Percentiles rank a stretch among this genome's conserved stretches.
Evolutionary conservation across 1,284 basidiomycete genomes (phyloP).

Genomic region (Leccinum pallidistipes): DNA sequence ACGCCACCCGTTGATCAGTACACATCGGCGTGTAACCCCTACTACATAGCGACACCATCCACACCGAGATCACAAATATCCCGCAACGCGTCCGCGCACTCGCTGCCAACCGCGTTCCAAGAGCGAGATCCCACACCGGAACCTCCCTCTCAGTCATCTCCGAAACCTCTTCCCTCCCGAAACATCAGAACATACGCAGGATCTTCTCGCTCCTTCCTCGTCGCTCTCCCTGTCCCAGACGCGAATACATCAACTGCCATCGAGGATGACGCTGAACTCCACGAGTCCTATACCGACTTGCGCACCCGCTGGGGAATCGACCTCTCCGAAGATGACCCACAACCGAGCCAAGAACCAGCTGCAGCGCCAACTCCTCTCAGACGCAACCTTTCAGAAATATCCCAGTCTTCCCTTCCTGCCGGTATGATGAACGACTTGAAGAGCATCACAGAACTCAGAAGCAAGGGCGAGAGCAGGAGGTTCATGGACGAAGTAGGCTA

Average conservation of each 20-base stretch:
- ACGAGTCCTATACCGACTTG: conserved; percentile 69
- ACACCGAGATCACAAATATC: conserved; percentile 8
- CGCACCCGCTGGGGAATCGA: conserved; percentile 74
- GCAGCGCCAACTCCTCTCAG: conserved; percentile 20
- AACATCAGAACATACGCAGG: conserved; percentile 69
- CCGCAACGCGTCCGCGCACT: conserved; percentile 19
- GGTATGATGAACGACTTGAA: conserved; percentile 74
- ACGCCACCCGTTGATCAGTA: not conserved
- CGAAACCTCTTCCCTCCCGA: conserved; percentile 33
- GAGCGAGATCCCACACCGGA: conserved; percentile 17
- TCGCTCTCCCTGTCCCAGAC: conserved; percentile 48
- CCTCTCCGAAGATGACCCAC: conserved; percentile 67
- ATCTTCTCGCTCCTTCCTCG: conserved; percentile 71
- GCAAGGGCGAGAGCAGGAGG: conserved; percentile 73
- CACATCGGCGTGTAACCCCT: not conserved
- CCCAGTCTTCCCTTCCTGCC: conserved; percentile 37
- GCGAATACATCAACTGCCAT: conserved; percentile 20
- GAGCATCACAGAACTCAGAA: conserved; percentile 76
- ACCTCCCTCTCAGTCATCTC: conserved; percentile 21
- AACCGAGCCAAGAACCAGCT: conserved; percentile 26
- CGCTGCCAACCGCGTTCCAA: conserved; percentile 16
- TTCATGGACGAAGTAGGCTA: conserved; percentile 82
- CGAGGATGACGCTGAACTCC: conserved; percentile 48
- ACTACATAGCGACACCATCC: conserved; percentile 4
- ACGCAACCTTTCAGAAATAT: conserved; percentile 22